Base-by-base conservation (phyloP, 2,329 filamentous ascomycete genomes). In the Xylaria sp. region DNA sequence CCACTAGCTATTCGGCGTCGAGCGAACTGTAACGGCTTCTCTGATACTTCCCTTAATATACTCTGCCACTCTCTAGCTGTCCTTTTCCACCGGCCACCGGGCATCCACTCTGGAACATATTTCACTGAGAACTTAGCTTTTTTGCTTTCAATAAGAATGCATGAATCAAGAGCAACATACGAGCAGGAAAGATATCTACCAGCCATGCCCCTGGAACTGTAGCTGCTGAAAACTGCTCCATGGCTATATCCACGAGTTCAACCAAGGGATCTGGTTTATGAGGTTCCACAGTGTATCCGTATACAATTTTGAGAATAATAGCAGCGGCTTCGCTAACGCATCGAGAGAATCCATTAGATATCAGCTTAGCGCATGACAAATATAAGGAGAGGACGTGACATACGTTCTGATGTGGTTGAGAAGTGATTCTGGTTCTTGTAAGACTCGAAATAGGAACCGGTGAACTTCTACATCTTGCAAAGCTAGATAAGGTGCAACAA, bases 51-150 rank as follows among this genome's bases (percentile, higher is more conserved):
- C 0, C 18, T 58, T 3, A 75, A 28, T 7, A 59, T 62, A 3
- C 39, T 39, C 12, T 54, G 62, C 70, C 72, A 76, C 15, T 67
- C 13, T 0, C 52, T 67, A 1, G 64, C 75, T 2, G 54, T 61
- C 8, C 64, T 68, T 67, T 79, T 75, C 70, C 77, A 79, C 0
- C 63, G 55, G 4, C 72, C 66, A 8, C 77, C 78, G 1, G 77
- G 77, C 12, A 79, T 18, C 74, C 77, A 78, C 5, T 71, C 71
- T 0, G 77, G 78, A 0, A 79, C n/a, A 25, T 73, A 52, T 52
- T 66, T 66, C 10, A 79, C 70, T 74, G 1, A 13, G 2, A 3
- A 3, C 28, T 25, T 43, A 74, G 63, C 25, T 13, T 12, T 12
- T 12, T 0, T 9, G 6, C 25, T 13, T 28, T 25, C 28, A 3